Conservation (phyloP, 192 early-diverging fungal species). For the Oehlia diaphana region DNA sequence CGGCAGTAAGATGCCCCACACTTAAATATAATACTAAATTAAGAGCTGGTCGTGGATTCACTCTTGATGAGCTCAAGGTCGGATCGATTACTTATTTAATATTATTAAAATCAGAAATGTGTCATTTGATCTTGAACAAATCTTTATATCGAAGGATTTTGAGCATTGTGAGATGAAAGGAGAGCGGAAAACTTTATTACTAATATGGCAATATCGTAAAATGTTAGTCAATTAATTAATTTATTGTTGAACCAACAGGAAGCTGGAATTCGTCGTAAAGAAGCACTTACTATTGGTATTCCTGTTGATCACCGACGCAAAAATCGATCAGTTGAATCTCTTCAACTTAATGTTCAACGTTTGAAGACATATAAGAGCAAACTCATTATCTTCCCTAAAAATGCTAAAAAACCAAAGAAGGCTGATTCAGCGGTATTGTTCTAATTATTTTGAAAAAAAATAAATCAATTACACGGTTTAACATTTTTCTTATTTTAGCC, state of each 20-base stretch:
- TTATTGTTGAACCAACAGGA: constrained; percentile 50
- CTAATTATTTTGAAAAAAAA: neutral
- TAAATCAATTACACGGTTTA: neutral
- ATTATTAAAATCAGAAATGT: neutral
- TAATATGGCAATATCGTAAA: too few species aligned
- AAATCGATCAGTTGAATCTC: constrained; percentile 94
- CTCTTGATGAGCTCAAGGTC: constrained; percentile 97
- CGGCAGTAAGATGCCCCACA: constrained; percentile 94
- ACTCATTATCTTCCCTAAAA: constrained; percentile 96
- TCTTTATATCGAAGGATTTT: too few species aligned
- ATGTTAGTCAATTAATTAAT: neutral
- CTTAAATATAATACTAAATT: constrained; percentile 98
- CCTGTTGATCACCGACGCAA: constrained; percentile 95
- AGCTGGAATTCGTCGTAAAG: constrained; percentile 90
- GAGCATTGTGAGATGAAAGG: too few species aligned
- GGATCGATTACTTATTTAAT: neutral
- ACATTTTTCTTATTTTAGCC: constrained; percentile 31
- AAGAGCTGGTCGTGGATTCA: constrained; percentile 96
- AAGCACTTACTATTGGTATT: constrained; percentile 93
- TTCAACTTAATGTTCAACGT: constrained; percentile 90
- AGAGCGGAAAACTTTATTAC: too few species aligned
- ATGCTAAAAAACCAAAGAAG: constrained; percentile 85
- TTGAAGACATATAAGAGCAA: constrained; percentile 92
- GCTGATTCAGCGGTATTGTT: constrained; percentile 60
- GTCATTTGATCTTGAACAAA: too few species aligned